A percentile compares a stretch with the other conserved stretches of the same genome.
Evolutionary conservation across 345 rosid species (phyloP).

Genomic region (Aquilaria yunnanensis): DNA sequence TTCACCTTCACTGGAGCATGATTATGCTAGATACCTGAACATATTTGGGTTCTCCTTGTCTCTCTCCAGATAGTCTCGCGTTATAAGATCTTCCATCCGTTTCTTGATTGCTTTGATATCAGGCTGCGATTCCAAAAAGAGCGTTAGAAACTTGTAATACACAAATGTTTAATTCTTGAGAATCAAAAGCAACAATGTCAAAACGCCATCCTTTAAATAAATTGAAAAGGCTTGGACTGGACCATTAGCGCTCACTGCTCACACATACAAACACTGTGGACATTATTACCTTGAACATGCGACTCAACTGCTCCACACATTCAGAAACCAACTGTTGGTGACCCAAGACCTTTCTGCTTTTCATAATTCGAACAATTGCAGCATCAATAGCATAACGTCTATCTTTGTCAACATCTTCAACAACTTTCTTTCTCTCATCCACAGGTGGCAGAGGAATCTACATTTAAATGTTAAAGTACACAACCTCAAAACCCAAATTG

Average conservation of each 20-base stretch:
- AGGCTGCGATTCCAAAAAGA: slow-evolving; percentile 49
- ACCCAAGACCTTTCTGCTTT: slow-evolving; percentile 77
- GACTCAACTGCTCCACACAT: slow-evolving; percentile 90
- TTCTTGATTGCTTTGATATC: slow-evolving; percentile 95
- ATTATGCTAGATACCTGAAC: slow-evolving; percentile 73
- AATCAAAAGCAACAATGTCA: too few relatives aligned
- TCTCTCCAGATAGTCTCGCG: slow-evolving; percentile 87
- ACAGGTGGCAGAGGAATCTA: slow-evolving; percentile 94
- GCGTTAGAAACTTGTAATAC: neutral
- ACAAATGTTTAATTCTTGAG: too few relatives aligned
- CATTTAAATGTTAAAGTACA: neutral
- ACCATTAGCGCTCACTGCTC: too few relatives aligned
- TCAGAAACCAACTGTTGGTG: slow-evolving; percentile 81
- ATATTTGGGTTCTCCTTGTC: slow-evolving; percentile 68
- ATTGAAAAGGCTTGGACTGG: too few relatives aligned
- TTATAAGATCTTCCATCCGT: slow-evolving; percentile 85
- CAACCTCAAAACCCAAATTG: neutral
- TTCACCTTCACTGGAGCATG: neutral
- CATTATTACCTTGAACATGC: slow-evolving; percentile 81
- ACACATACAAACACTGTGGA: neutral
- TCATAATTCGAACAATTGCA: slow-evolving; percentile 97
- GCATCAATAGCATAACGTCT: slow-evolving; percentile 94
- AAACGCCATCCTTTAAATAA: too few relatives aligned
- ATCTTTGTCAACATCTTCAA: slow-evolving; percentile 93
- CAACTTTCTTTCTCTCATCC: slow-evolving; percentile 89